Base-by-base conservation (phyloP, 805 yeast species). In the Candida ovalis region DNA sequence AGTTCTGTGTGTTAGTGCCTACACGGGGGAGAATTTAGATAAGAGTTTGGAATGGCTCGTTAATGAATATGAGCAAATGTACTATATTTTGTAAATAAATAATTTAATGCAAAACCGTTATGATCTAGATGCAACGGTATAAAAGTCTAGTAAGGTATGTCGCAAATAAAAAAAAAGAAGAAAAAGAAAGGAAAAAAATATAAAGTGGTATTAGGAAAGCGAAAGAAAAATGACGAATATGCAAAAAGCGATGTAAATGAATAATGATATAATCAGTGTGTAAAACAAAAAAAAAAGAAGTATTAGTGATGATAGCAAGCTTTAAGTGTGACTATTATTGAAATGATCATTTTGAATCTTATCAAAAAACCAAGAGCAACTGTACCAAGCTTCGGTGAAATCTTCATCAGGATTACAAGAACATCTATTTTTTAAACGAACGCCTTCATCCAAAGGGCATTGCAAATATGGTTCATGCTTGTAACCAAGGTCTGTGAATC, bases 401-500 rank as follows among this genome's bases (percentile, higher is more conserved):
- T 86, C 95, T 10, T 78, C 75, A 9, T 69, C 64, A 43, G 84
- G 83, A 57, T 84, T 73, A 69, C 97, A 89, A 35, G 80, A 74
- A 73, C 97, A 89, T 58, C 74, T 80, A 53, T 78, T 73, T 39
- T 72, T 66, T 42, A 67, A 50, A 60, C 88, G 76, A 27, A 76
- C 70, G n/a, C 68, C 68, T 41, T 73, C 70, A 57, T 84, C 81
- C 44, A 78, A 68, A 1, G 96, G 96, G 73, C 95, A 86, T 81
- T 82, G 82, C 54, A 76, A 68, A 76, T 82, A 88, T 13, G 96
- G 96, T 28, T 74, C 80, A 67, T 88, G 96, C 66, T 59, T 81
- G 66, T 88, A 88, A 24, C 96, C 96, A 48, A 88, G 74, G 56
- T 87, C 90, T 46, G 77, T 81, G 61, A 89, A 87, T 69, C 86